A percentile compares a stretch with the other conserved stretches of the same genome.
phyloP scores from a whole-genome alignment of 495 filamentous ascomycete genomes.

The Recurvomyces mirabilis region DNA sequence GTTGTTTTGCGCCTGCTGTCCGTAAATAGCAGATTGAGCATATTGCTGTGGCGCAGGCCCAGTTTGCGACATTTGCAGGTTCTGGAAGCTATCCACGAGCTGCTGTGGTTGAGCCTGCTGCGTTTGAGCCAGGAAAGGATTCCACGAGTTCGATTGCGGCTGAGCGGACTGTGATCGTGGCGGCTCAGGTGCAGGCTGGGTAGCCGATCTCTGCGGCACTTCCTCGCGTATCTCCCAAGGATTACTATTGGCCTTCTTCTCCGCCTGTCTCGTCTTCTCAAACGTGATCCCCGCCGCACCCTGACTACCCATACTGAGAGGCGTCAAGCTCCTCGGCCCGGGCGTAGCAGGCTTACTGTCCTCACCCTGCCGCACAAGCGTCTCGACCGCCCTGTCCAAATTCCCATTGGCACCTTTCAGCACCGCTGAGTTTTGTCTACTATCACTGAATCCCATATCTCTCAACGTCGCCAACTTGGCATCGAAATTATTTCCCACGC shows the following conservation, averaged over 20 bases:
- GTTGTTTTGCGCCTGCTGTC: slow-evolving; percentile 39
- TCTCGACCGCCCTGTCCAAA: slow-evolving; percentile 71
- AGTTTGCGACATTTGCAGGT: slow-evolving; percentile 18
- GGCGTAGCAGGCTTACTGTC: slow-evolving; percentile 22
- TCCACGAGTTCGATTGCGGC: slow-evolving; percentile 13
- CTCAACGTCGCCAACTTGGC: slow-evolving; percentile 63
- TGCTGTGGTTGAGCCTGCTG: slow-evolving; percentile 15
- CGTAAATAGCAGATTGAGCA: slow-evolving; percentile 13
- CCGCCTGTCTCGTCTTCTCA: slow-evolving; percentile 19
- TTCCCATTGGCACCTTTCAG: slow-evolving; percentile 72
- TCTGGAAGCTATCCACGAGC: slow-evolving; percentile 16
- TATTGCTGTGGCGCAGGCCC: slow-evolving; percentile 18
- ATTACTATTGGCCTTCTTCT: slow-evolving; percentile 7
- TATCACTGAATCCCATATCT: slow-evolving; percentile 89
- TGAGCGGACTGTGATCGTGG: slow-evolving; percentile 17
- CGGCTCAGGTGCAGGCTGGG: slow-evolving; percentile 12
- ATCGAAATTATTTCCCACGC: slow-evolving; percentile 46
- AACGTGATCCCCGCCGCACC: slow-evolving; percentile 17
- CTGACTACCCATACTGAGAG: slow-evolving; percentile 13
- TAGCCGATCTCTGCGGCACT: slow-evolving; percentile 9
- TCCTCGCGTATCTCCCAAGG: slow-evolving; percentile 16
- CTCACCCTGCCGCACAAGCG: slow-evolving; percentile 69
- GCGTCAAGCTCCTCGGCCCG: slow-evolving; percentile 11
- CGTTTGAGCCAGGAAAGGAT: slow-evolving; percentile 17
- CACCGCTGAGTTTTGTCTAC: slow-evolving; percentile 65